Percentiles rank a stretch among this genome's conserved stretches.
phyloP scores from a whole-genome alignment of 352 stramenopile genomes.

The Thalassiosira livingstoniorum region DNA sequence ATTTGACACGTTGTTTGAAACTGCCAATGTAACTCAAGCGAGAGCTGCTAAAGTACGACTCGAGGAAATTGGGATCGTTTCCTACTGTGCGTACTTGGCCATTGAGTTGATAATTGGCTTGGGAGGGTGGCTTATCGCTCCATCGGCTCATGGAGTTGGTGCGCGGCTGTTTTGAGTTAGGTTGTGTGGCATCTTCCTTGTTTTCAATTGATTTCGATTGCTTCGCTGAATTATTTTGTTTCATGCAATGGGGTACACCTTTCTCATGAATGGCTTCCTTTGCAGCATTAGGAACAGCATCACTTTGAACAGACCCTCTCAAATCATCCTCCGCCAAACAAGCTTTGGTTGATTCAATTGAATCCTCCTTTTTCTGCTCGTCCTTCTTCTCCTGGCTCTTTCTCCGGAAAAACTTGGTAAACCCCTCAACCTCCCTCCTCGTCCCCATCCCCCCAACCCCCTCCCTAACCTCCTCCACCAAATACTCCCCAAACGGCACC shows the following conservation, averaged over 20 bases:
- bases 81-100: conserved; percentile 63
- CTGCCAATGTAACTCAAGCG: conserved; percentile 85
- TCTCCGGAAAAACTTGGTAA: too few species aligned
- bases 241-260: too few species aligned
- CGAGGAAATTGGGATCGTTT: conserved; percentile 82
- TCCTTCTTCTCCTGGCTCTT: too few species aligned
- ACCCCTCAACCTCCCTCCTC: too few species aligned
- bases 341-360: conserved; percentile 60
- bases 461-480: conserved; percentile 89
- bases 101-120: conserved; percentile 59
- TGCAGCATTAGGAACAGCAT: too few species aligned
- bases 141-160: too few species aligned
- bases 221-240: neutral
- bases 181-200: neutral
- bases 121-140: conserved; percentile 45
- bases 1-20: conserved; percentile 77
- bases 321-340: conserved; percentile 46
- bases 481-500: conserved; percentile 87
- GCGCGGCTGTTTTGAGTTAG: too few species aligned
- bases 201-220: conserved; percentile 19
- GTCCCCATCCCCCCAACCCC: too few species aligned
- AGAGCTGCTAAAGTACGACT: conserved; percentile 74
- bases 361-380: too few species aligned
- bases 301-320: too few species aligned
- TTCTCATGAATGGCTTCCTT: too few species aligned